Percentiles rank a stretch among this genome's conserved stretches.
phyloP scores from a whole-genome alignment of 345 rosid species.

The Zanthoxylum bungeanum region DNA sequence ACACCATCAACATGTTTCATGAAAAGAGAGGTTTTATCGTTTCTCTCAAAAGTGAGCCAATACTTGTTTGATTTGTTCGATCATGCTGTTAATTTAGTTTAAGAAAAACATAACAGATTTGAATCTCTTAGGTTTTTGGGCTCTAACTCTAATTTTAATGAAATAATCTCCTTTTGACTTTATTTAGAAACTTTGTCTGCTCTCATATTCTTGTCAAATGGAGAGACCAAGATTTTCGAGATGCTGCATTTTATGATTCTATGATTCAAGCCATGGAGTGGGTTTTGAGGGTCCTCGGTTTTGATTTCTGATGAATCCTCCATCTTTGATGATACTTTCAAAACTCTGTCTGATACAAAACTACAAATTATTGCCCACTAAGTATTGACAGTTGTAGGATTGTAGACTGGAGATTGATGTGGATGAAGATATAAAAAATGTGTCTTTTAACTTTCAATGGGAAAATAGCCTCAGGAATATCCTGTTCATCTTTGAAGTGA shows the following conservation, averaged over 20 bases:
- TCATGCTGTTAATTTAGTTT: slow-evolving; percentile 39
- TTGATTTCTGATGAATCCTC: slow-evolving; percentile 38
- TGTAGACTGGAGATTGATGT: too few species aligned
- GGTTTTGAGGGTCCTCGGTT: slow-evolving; percentile 56
- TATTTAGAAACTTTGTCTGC: slow-evolving; percentile 60
- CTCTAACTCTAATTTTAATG: slow-evolving; percentile 34
- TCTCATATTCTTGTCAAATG: slow-evolving; percentile 49
- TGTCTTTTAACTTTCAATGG: too few species aligned
- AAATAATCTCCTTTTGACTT: slow-evolving; percentile 45
- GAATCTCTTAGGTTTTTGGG: slow-evolving; percentile 55
- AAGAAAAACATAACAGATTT: slow-evolving; percentile 34
- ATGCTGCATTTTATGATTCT: slow-evolving; percentile 32
- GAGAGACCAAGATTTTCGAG: slow-evolving; percentile 36
- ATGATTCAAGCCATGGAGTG: slow-evolving; percentile 53
- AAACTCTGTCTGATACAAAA: slow-evolving; percentile 37
- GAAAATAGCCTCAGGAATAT: too few species aligned
- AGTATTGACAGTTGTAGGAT: too few species aligned
- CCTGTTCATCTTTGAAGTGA: too few species aligned
- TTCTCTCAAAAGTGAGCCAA: slow-evolving; percentile 54
- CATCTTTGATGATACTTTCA: slow-evolving; percentile 28
- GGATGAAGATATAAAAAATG: too few species aligned
- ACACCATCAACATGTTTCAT: slow-evolving; percentile 47
- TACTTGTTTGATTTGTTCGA: slow-evolving; percentile 57
- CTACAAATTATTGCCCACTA: too few species aligned
- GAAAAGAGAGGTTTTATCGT: slow-evolving; percentile 44